These are phyloP conservation scores for Sporothrix humicola DNA, from an alignment of 2,329 filamentous ascomycete species.

Conservation along the genomic window DNA sequence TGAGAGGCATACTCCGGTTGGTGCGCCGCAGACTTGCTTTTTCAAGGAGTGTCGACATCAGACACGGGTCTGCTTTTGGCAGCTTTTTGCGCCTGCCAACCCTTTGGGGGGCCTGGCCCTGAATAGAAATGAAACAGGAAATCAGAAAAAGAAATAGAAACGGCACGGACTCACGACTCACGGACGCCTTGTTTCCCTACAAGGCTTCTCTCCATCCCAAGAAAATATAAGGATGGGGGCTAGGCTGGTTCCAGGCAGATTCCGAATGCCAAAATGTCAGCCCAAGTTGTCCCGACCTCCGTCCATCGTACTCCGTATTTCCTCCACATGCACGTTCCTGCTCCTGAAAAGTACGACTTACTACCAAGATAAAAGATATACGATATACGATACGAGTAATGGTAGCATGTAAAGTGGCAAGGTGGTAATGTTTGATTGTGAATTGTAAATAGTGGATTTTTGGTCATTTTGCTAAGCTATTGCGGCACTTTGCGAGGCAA, in stretches of 20 bases:
- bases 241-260: slow-evolving; percentile 14
- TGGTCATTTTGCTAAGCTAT: slow-evolving; percentile 23
- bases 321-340: neutral
- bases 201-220: too few species aligned
- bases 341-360: neutral
- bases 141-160: too few species aligned
- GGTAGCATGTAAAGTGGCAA: neutral
- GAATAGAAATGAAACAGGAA: neutral
- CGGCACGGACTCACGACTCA: neutral
- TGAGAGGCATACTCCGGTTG: neutral
- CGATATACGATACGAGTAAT: too few species aligned
- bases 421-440: neutral
- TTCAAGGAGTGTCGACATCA: neutral
- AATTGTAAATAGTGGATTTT: neutral
- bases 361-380: too few species aligned
- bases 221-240: neutral
- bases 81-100: neutral
- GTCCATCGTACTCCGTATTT: neutral
- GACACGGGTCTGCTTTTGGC: neutral
- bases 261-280: neutral
- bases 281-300: too few species aligned
- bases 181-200: neutral
- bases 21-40: neutral
- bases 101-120: neutral
- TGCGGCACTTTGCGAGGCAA: neutral